These are phyloP conservation scores for Bonia amplexicaulis DNA, from an alignment of 176 grass and related monocot genomes.

Conservation along the genomic window DNA sequence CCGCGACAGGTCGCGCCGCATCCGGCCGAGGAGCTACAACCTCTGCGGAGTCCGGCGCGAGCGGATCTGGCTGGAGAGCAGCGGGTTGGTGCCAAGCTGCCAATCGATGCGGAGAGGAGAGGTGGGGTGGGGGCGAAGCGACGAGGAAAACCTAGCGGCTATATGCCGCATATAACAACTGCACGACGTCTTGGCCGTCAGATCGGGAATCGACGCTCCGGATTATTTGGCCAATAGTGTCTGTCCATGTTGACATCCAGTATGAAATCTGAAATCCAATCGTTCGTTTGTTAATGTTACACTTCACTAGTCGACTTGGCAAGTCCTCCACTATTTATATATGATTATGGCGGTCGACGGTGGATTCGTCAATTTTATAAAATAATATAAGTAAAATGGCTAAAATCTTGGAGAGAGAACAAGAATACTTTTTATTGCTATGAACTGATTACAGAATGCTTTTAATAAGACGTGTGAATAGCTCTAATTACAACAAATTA, in stretches of 20 bases:
- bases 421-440: too few species aligned
- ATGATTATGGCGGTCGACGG: too few species aligned
- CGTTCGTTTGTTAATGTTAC: background rate
- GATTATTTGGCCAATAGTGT: background rate
- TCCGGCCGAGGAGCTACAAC: background rate
- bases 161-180: background rate
- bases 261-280: too few species aligned
- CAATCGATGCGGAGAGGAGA: background rate
- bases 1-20: slow-evolving; percentile 72
- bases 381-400: too few species aligned
- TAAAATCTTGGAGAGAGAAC: too few species aligned
- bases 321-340: too few species aligned
- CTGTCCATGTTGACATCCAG: too few species aligned
- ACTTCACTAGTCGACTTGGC: background rate
- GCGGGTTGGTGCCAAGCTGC: background rate
- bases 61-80: background rate
- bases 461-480: too few species aligned
- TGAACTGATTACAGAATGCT: too few species aligned
- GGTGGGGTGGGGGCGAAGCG: background rate
- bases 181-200: background rate
- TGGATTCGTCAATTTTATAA: too few species aligned
- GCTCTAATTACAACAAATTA: too few species aligned
- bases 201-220: background rate
- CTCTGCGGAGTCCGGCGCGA: background rate
- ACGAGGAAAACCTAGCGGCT: slow-evolving; percentile 3